Evolutionary conservation across 179 eudicot genomes (phyloP).

Genomic region (Heliamphora pulchella): DNA sequence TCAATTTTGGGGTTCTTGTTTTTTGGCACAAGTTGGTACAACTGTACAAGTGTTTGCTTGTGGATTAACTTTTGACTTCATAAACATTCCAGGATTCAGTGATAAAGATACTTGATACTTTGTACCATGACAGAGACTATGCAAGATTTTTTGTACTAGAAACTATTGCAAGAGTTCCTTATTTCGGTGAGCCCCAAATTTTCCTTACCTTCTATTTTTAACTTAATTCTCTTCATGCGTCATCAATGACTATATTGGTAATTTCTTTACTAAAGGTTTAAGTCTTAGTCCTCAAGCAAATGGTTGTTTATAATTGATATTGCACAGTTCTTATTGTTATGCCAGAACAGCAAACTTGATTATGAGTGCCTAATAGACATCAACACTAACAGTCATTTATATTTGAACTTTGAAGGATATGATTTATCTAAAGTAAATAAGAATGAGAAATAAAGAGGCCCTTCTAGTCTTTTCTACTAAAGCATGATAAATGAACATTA

Average conservation of each 20-base stretch:
- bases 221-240: not conserved
- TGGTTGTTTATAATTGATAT: not conserved
- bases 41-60: not conserved
- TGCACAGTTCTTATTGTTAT: not conserved
- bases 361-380: not conserved
- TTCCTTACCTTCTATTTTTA: conserved; percentile 4
- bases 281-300: not conserved
- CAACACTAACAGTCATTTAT: not conserved
- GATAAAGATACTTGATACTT: conserved; percentile 79
- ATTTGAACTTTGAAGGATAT: not conserved
- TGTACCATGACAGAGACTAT: conserved; percentile 80
- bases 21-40: not conserved
- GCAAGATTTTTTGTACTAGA: conserved; percentile 93
- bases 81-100: conserved; percentile 69
- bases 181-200: conserved; percentile 65
- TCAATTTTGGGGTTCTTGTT: not conserved
- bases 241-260: not conserved
- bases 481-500: too few species aligned
- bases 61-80: conserved; percentile 1
- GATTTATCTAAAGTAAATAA: not conserved
- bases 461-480: too few species aligned
- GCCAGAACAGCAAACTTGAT: not conserved
- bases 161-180: conserved; percentile 97
- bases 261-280: not conserved
- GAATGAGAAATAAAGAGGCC: not conserved